phyloP scores from a whole-genome alignment of 108 stramenopile genomes.

The Mediolabrus comicus region DNA sequence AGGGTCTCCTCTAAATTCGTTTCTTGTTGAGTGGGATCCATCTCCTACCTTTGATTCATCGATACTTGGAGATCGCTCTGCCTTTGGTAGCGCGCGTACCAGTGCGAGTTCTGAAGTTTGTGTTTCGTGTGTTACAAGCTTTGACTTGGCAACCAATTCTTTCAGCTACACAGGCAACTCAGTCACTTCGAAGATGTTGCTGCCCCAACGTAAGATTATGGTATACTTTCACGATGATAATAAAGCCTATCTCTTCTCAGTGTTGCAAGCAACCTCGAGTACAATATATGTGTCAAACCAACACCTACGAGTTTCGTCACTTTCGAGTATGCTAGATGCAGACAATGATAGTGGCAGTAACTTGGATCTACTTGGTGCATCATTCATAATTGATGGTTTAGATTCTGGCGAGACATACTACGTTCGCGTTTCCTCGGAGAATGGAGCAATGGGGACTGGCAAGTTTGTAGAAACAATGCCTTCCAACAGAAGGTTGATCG shows the following conservation, averaged over 20 bases:
- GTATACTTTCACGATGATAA: slow-evolving; percentile 47
- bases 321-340: slow-evolving; percentile 12
- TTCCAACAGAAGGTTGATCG: slow-evolving; percentile 29
- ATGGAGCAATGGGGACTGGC: slow-evolving; percentile 49
- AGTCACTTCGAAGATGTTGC: slow-evolving; percentile 28
- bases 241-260: slow-evolving; percentile 40
- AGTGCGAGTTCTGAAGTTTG: slow-evolving; percentile 36
- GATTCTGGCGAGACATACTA: slow-evolving; percentile 51
- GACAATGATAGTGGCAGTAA: slow-evolving; percentile 15
- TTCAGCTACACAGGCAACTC: slow-evolving; percentile 44
- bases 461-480: slow-evolving; percentile 34
- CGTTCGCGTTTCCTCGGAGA: slow-evolving; percentile 70
- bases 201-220: slow-evolving; percentile 52
- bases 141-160: slow-evolving; percentile 32
- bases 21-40: slow-evolving; percentile 83
- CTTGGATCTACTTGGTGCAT: slow-evolving; percentile 42
- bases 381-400: slow-evolving; percentile 41
- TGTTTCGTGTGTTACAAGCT: slow-evolving; percentile 33
- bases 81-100: slow-evolving; percentile 37
- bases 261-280: slow-evolving; percentile 40
- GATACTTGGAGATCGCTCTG: slow-evolving; percentile 32
- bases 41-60: slow-evolving; percentile 44
- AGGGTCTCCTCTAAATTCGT: slow-evolving; percentile 65
- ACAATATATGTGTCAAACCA: slow-evolving; percentile 35
- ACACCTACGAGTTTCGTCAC: slow-evolving; percentile 36